Evolutionary conservation across 352 stramenopile species (phyloP), one percentile per base, ranked within the genome.

Genomic region (Pythium plurisporium): DNA sequence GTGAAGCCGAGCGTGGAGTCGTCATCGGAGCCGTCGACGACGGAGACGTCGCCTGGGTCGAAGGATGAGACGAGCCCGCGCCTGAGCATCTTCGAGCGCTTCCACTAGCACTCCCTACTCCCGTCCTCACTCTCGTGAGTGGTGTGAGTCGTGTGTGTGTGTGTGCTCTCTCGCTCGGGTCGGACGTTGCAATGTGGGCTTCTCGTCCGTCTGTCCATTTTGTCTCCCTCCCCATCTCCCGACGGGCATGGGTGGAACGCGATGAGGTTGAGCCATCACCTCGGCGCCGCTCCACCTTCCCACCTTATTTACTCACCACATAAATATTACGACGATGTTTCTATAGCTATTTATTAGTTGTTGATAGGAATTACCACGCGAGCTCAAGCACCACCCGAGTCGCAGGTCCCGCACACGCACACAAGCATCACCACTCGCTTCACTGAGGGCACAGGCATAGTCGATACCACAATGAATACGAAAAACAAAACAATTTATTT

Each of bases 281-380:
- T n/a, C n/a, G n/a, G n/a, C n/a, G n/a, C n/a, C n/a, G n/a, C n/a
- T n/a, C n/a, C n/a, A n/a, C 55, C 57, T 66, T 55, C 58, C 72
- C 66, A 73, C 73, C 78, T 73, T 89, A 89, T 89, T 89, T 87
- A 87, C 76, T 82, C 81, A 73, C 50, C 74, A 75, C 78, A 87
- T 89, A 87, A 87, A 87, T 87, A 89, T 86, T 78, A 81, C 67
- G 66, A 77, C 60, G 62, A 73, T 74, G 63, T 72, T 63, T 63
- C 64, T 61, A 69, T 67, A 71, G 27, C 43, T 62, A 61, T 64
- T 62, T 58, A 62, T 67, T 65, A 59, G 46, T 55, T 67, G 55
- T 62, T 56, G 54, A 54, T 58, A 55, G 49, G 54, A 65, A 49
- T 22, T 29, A 66, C n/a, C 22, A 53, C 52, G 48, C 29, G 29